Evolutionary conservation across 2,329 filamentous ascomycete species (phyloP).

Genomic region (Waltergamsia citrina): DNA sequence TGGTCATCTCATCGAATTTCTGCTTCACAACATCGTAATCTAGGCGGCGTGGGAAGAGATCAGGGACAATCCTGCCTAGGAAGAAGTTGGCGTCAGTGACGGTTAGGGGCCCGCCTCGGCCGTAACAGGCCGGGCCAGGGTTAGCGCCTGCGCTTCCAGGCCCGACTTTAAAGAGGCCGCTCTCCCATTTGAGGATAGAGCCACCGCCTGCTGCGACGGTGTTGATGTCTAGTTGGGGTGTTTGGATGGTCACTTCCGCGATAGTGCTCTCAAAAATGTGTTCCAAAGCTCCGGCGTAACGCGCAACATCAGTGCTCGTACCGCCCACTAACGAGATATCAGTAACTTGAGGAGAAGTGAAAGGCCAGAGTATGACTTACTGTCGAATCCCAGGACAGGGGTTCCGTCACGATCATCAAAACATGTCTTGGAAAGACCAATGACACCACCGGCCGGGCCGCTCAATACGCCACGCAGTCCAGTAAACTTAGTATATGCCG

Average conservation of each 20-base stretch:
- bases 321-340: conserved; percentile 34
- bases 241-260: conserved; percentile 44
- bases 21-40: conserved; percentile 26
- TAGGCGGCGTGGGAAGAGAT: conserved; percentile 47
- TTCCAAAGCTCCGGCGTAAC: conserved; percentile 60
- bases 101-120: conserved; percentile 60
- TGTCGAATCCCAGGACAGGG: conserved; percentile 16
- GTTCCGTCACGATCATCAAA: conserved; percentile 13
- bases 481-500: conserved; percentile 16
- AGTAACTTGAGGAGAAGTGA: background rate
- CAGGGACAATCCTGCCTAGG: conserved; percentile 49
- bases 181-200: conserved; percentile 52
- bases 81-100: conserved; percentile 66
- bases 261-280: conserved; percentile 61
- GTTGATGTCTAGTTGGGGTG: conserved; percentile 51
- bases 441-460: conserved; percentile 17
- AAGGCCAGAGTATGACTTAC: conserved; percentile 7
- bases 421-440: conserved; percentile 14
- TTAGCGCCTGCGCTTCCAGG: conserved; percentile 64
- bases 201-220: conserved; percentile 48
- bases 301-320: conserved; percentile 62
- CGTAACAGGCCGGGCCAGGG: conserved; percentile 63
- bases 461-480: conserved; percentile 14
- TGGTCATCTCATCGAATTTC: conserved; percentile 31
- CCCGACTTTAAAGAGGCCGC: conserved; percentile 62